These are phyloP conservation scores for Boletus huronensis DNA, from an alignment of 768 basidiomycete genomes.

Conservation along the genomic window DNA sequence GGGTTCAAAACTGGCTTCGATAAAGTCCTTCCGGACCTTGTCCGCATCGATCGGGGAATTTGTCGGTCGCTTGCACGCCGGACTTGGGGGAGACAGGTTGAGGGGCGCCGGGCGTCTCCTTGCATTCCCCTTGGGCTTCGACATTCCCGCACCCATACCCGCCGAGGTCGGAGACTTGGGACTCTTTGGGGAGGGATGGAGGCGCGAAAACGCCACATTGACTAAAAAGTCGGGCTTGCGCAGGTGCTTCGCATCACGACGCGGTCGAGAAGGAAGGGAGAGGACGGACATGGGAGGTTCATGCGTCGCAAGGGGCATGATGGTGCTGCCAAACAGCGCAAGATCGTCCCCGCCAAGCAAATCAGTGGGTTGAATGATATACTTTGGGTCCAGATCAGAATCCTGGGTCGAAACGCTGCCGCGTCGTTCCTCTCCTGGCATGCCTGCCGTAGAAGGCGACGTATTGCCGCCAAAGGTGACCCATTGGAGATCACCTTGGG, in stretches of 20 bases:
- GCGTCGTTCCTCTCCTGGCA: conserved; percentile 35
- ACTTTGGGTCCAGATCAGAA: conserved; percentile 52
- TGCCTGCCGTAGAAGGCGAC: conserved; percentile 6
- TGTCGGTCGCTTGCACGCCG: conserved; percentile 30
- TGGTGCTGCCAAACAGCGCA: conserved; percentile 30
- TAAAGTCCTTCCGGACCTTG: conserved; percentile 38
- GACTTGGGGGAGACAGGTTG: conserved; percentile 34
- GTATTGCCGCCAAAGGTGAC: conserved; percentile 38
- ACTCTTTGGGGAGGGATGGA: conserved; percentile 9
- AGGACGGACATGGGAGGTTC: conserved; percentile 36
- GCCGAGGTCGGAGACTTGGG: conserved; percentile 13
- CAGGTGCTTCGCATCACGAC: conserved; percentile 36
- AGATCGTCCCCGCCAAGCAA: conserved; percentile 34
- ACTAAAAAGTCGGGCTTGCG: conserved; percentile 36
- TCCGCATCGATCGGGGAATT: conserved; percentile 37
- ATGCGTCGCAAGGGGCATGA: conserved; percentile 23
- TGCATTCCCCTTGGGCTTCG: conserved; percentile 27
- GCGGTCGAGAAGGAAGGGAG: conserved; percentile 34
- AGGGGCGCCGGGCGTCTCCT: conserved; percentile 44
- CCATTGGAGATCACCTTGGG: conserved; percentile 39
- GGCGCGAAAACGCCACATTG: conserved; percentile 28
- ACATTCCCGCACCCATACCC: background rate
- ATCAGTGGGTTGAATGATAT: conserved; percentile 41
- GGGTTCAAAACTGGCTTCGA: conserved; percentile 45
- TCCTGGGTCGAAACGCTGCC: conserved; percentile 49